These are phyloP conservation scores for Postia placenta DNA, from an alignment of 768 basidiomycete species.

Conservation along the genomic window DNA sequence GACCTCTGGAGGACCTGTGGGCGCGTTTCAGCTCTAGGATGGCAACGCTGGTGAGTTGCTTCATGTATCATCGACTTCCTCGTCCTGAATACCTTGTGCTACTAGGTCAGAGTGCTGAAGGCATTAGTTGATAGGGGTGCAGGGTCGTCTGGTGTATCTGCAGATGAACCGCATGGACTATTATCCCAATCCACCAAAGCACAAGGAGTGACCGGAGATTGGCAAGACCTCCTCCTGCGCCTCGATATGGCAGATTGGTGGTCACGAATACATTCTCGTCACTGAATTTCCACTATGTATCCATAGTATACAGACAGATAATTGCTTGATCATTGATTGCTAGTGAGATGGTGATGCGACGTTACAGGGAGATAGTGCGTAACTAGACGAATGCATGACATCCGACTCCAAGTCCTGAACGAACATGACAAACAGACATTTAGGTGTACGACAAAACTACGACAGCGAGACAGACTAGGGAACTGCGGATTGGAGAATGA, in stretches of 20 bases:
- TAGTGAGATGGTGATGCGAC: too few species aligned
- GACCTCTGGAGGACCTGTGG: conserved; percentile 48
- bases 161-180: conserved; percentile 14
- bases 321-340: too few species aligned
- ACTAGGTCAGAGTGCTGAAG: conserved; percentile 56
- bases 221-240: conserved; percentile 49
- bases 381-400: too few species aligned
- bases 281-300: too few species aligned
- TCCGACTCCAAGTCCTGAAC: too few species aligned
- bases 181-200: conserved; percentile 5
- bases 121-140: conserved; percentile 47
- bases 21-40: conserved; percentile 49
- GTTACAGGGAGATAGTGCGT: too few species aligned
- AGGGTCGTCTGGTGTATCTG: conserved; percentile 12
- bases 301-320: too few species aligned
- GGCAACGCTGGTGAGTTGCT: conserved; percentile 50
- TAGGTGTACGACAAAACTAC: too few species aligned
- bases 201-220: conserved; percentile 44
- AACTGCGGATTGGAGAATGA: too few species aligned
- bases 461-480: too few species aligned
- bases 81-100: not conserved
- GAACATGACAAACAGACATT: too few species aligned
- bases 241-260: conserved; percentile 59
- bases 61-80: conserved; percentile 55
- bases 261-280: conserved; percentile 21